Evolutionary conservation across 1,284 basidiomycete species (phyloP).

Genomic region (Chiua sp.): DNA sequence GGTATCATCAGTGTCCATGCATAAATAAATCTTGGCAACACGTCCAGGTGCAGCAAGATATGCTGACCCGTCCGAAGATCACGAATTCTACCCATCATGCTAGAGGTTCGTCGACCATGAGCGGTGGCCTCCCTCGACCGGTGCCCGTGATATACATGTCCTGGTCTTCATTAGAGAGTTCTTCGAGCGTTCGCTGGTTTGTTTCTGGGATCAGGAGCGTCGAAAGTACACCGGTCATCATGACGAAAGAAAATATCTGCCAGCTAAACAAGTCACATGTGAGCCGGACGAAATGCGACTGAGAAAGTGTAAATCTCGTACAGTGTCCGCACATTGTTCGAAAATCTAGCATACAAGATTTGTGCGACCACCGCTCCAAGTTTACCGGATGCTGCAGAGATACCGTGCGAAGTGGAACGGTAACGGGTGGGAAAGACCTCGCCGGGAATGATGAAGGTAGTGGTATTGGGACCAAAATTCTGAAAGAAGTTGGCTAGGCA

Average conservation of each 20-base stretch:
- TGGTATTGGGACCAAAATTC: slow-evolving; percentile 72
- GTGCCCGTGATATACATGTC: not conserved
- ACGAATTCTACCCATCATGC: too few relatives aligned
- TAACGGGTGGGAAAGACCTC: slow-evolving; percentile 78
- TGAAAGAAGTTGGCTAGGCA: slow-evolving; percentile 60
- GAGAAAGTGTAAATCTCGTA: slow-evolving; percentile 1
- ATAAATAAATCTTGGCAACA: too few relatives aligned
- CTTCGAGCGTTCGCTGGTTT: slow-evolving; percentile 7
- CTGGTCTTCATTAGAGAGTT: slow-evolving; percentile 12
- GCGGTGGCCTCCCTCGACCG: too few relatives aligned
- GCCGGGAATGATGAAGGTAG: slow-evolving; percentile 71
- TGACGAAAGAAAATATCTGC: slow-evolving; percentile 11
- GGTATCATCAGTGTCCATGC: too few relatives aligned
- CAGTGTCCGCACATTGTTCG: not conserved
- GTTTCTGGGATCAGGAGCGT: slow-evolving; percentile 13
- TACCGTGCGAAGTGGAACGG: slow-evolving; percentile 69
- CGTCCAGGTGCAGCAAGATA: too few relatives aligned
- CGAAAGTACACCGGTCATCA: slow-evolving; percentile 13
- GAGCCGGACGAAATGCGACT: not conserved
- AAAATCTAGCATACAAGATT: slow-evolving; percentile 1
- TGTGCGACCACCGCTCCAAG: slow-evolving; percentile 71
- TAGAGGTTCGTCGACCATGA: too few relatives aligned
- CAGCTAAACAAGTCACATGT: not conserved
- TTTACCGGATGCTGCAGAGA: slow-evolving; percentile 71
- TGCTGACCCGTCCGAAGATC: too few relatives aligned